Evolutionary conservation across 495 filamentous ascomycete species (phyloP).

Genomic region (Endocarpon pusillum): DNA sequence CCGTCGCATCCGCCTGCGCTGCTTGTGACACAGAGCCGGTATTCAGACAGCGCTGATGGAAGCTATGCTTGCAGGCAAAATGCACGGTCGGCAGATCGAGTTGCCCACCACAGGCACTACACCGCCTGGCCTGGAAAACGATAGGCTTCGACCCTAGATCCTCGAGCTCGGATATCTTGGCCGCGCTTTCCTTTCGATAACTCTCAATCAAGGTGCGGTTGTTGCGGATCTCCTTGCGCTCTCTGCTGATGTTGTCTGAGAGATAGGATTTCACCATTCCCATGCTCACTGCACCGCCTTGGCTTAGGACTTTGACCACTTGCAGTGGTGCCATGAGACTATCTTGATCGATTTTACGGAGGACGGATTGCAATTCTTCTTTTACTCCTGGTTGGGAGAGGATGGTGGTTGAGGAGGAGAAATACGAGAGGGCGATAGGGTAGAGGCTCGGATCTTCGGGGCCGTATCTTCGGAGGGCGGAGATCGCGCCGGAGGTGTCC

Average conservation of each 20-base stretch:
- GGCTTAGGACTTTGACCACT: conserved; percentile 82
- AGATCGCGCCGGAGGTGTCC: conserved; percentile 78
- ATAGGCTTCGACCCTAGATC: conserved; percentile 61
- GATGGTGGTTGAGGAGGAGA: conserved; percentile 66
- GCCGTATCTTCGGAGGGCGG: conserved; percentile 79
- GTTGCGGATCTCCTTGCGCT: conserved; percentile 54
- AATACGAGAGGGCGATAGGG: conserved; percentile 80
- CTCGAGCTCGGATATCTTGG: conserved; percentile 58
- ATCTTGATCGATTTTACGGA: conserved; percentile 75
- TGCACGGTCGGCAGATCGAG: conserved; percentile 82
- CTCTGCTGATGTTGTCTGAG: conserved; percentile 68
- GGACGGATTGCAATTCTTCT: conserved; percentile 53
- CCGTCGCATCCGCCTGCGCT: conserved; percentile 20
- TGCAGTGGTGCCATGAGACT: conserved; percentile 91
- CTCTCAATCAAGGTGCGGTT: conserved; percentile 71
- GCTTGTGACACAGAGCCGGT: too few relatives aligned
- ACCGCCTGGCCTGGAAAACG: conserved; percentile 81
- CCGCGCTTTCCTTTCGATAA: conserved; percentile 72
- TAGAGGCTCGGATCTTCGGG: conserved; percentile 85
- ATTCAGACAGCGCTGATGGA: conserved; percentile 75
- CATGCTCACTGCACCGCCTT: conserved; percentile 82
- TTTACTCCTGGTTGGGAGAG: conserved; percentile 76
- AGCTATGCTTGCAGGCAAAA: conserved; percentile 91
- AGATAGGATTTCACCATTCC: conserved; percentile 92
- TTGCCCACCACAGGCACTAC: conserved; percentile 53